These are phyloP conservation scores for Polygonum aviculare DNA, from an alignment of 148 eudicot species.

Conservation along the genomic window DNA sequence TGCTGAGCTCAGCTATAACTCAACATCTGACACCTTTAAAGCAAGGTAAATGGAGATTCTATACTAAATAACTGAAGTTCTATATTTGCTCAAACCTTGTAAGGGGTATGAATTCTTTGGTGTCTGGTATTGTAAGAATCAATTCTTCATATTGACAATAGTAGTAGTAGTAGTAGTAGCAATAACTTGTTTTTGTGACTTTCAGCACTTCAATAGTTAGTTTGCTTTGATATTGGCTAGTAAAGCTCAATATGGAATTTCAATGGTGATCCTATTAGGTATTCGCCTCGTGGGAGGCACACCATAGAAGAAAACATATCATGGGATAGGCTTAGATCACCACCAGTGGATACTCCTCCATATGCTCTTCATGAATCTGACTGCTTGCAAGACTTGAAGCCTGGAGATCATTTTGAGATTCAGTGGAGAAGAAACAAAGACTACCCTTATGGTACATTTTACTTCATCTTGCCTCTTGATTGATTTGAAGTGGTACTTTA, in stretches of 20 bases:
- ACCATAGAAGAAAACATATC: slow-evolving; percentile 58
- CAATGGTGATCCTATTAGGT: slow-evolving; percentile 28
- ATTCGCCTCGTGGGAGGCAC: slow-evolving; percentile 52
- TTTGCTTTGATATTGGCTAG: not conserved
- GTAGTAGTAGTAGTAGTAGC: not conserved
- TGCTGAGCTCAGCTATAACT: slow-evolving; percentile 69
- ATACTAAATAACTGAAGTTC: not conserved
- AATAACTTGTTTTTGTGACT: not conserved
- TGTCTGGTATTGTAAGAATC: not conserved
- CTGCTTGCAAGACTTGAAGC: slow-evolving; percentile 61
- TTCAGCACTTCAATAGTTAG: slow-evolving; percentile 1
- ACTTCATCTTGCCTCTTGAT: not conserved
- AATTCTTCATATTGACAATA: not conserved
- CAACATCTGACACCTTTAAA: slow-evolving; percentile 49
- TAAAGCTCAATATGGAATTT: not conserved
- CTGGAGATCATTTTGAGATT: slow-evolving; percentile 81
- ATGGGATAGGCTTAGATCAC: slow-evolving; percentile 78
- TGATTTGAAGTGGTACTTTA: not conserved
- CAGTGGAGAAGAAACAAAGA: slow-evolving; percentile 85
- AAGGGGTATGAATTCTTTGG: not conserved
- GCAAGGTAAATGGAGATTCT: slow-evolving; percentile 49
- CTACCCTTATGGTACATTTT: slow-evolving; percentile 48
- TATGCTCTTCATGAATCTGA: slow-evolving; percentile 55
- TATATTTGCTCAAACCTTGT: not conserved
- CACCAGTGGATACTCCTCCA: slow-evolving; percentile 57